These are phyloP conservation scores for Larix sibirica DNA, from an alignment of 83 land plant species.

Conservation along the genomic window DNA sequence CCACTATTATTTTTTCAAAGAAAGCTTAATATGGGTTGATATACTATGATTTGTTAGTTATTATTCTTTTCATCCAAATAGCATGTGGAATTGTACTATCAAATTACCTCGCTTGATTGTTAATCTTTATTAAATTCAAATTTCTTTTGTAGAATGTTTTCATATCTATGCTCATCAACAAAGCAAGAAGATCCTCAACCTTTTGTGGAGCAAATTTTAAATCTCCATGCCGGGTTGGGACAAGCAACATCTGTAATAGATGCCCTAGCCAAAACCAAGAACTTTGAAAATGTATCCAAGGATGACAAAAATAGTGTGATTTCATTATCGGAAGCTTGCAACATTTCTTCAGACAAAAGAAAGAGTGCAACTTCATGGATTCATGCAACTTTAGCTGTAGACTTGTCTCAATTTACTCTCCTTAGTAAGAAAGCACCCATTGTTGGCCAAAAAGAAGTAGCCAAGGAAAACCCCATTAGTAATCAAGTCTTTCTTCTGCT, in stretches of 20 bases:
- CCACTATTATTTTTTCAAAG: too few species aligned
- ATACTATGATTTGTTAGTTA: not conserved
- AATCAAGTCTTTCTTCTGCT: constrained; percentile 49
- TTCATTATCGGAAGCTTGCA: constrained; percentile 49
- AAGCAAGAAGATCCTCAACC: constrained; percentile 83
- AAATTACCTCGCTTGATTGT: not conserved
- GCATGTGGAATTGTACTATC: not conserved
- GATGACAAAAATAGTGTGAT: constrained; percentile 20
- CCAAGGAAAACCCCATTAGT: constrained; percentile 4
- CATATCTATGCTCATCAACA: constrained; percentile 72
- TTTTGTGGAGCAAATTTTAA: constrained; percentile 76
- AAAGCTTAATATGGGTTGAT: too few species aligned
- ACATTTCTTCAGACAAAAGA: constrained; percentile 49
- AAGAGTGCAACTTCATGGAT: constrained; percentile 75
- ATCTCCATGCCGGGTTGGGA: constrained; percentile 51
- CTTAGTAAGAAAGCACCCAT: constrained; percentile 25
- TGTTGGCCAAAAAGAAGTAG: constrained; percentile 12
- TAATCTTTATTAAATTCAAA: not conserved
- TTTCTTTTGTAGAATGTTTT: constrained; percentile 57
- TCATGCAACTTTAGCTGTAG: constrained; percentile 71
- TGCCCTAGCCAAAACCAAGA: constrained; percentile 47
- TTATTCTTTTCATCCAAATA: not conserved
- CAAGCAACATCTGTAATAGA: constrained; percentile 55
- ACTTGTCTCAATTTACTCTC: constrained; percentile 71
- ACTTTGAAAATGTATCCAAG: constrained; percentile 13